Conservation (phyloP, 768 basidiomycete species). For the Mycena latifolia region DNA sequence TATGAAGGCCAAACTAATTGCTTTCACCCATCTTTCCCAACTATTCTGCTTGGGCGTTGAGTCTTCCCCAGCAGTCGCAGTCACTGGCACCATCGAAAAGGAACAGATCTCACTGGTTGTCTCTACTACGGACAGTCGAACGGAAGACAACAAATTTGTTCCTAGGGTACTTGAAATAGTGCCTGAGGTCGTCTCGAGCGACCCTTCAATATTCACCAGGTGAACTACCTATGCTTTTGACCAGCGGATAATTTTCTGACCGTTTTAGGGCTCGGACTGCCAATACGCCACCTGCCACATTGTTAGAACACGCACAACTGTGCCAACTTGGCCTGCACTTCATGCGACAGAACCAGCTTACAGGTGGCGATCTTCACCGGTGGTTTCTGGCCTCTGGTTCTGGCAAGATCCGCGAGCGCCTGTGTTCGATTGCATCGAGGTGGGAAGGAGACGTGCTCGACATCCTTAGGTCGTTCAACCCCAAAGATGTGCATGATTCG, state of each 20-base stretch:
- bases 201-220: background rate
- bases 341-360: background rate
- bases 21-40: no score
- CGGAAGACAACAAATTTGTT: no score
- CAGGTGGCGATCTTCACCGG: background rate
- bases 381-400: background rate
- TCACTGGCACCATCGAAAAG: no score
- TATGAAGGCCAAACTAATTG: no score
- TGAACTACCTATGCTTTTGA: background rate
- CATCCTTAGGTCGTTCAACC: background rate
- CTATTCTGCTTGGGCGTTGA: no score
- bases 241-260: background rate
- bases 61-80: no score
- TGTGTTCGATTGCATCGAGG: background rate
- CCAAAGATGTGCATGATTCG: background rate
- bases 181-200: background rate
- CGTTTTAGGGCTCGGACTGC: background rate
- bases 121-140: no score
- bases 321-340: background rate
- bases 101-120: background rate
- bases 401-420: background rate
- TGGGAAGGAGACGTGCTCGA: no score
- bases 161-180: no score
- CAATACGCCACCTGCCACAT: background rate
- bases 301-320: background rate